A percentile compares a stretch with the other conserved stretches of the same genome.
phyloP scores from a whole-genome alignment of 2,329 filamentous ascomycete species.

The Neofusicoccum kwambonambiense region DNA sequence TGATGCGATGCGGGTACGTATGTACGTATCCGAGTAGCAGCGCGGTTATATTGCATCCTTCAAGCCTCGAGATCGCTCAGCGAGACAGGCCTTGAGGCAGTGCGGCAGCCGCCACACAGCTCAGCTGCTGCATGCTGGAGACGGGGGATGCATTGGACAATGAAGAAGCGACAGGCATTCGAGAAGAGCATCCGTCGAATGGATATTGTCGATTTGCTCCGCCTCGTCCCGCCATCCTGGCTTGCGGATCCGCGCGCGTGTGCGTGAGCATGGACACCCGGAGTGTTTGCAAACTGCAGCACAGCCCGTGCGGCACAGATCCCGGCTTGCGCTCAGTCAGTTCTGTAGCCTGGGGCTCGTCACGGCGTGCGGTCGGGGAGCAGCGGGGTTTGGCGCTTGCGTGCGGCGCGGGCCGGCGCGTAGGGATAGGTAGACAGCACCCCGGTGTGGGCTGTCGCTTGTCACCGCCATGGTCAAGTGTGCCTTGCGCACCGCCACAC shows the following conservation, averaged over 20 bases:
- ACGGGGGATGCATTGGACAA: not conserved
- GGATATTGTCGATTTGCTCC: not conserved
- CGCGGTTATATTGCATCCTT: not conserved
- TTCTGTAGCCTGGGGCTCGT: not conserved
- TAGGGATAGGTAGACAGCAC: not conserved
- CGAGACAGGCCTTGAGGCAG: not conserved
- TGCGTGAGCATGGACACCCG: not conserved
- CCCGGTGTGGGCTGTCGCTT: not conserved
- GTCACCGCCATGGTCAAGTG: not conserved
- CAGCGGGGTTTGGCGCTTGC: not conserved
- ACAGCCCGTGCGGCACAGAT: not conserved
- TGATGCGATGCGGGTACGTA: not conserved
- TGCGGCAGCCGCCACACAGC: not conserved
- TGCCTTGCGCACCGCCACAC: not conserved
- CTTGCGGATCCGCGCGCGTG: not conserved
- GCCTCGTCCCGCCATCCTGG: not conserved
- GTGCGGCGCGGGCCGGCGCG: constrained; percentile 8
- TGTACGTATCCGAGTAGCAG: not conserved
- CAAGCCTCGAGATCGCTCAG: not conserved
- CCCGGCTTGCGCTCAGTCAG: not conserved
- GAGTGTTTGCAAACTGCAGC: not conserved
- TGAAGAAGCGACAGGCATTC: not conserved
- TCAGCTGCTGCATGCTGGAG: not conserved
- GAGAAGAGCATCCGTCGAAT: not conserved
- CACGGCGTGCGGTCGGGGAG: not conserved